Conservation (phyloP, 768 basidiomycete species). For the Boletus insuetus region DNA sequence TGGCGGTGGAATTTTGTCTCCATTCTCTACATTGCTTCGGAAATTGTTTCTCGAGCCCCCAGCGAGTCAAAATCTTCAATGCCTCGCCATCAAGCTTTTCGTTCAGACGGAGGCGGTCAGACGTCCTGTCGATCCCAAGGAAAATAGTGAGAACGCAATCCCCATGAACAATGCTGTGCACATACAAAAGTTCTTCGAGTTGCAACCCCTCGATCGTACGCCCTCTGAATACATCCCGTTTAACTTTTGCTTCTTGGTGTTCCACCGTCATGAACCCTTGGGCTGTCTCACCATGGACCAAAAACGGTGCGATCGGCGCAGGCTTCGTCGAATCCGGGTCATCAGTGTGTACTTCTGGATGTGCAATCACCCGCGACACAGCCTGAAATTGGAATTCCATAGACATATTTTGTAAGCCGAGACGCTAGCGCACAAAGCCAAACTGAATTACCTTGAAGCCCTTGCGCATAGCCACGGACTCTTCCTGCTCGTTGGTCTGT, state of each 20-base stretch:
- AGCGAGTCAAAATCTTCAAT: too few relatives aligned
- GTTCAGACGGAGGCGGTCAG: too few relatives aligned
- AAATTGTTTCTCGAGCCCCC: too few relatives aligned
- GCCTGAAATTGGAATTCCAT: conserved; percentile 3
- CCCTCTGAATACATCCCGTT: not conserved
- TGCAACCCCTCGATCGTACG: too few relatives aligned
- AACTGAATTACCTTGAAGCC: conserved; percentile 43
- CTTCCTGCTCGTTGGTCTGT: conserved; percentile 32
- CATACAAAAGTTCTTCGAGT: too few relatives aligned
- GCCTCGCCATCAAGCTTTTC: too few relatives aligned
- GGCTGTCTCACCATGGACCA: conserved; percentile 39
- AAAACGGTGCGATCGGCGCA: conserved; percentile 18
- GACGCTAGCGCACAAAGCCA: not conserved
- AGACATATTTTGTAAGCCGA: not conserved
- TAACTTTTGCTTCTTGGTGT: conserved; percentile 15
- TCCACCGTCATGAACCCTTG: conserved; percentile 40
- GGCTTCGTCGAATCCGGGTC: conserved; percentile 4
- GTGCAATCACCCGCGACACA: conserved; percentile 8
- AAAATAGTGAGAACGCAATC: too few relatives aligned
- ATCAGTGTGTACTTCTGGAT: conserved; percentile 8
- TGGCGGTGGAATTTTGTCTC: too few relatives aligned
- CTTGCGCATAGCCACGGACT: conserved; percentile 39
- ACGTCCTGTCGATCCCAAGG: too few relatives aligned
- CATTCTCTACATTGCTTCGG: too few relatives aligned
- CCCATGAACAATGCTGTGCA: too few relatives aligned